Conservation (phyloP, 2,329 filamentous ascomycete genomes). For the Microascus cirrosus region DNA sequence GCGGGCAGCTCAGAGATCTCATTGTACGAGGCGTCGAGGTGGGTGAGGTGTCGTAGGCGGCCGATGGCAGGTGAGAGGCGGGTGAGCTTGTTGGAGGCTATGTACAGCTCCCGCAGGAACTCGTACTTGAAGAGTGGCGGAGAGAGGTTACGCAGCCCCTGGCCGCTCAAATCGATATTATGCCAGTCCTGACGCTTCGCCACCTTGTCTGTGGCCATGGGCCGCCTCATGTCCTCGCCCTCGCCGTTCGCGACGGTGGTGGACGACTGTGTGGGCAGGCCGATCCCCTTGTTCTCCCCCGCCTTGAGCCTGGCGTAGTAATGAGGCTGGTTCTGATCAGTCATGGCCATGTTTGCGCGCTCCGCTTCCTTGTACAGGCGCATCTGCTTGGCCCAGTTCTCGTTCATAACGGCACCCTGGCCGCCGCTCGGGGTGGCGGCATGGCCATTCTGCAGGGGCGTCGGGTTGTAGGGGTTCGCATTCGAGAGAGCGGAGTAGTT, state of each 20-base stretch:
- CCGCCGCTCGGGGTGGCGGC: constrained; percentile 32
- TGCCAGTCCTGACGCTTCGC: constrained; percentile 76
- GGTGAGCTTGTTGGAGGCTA: constrained; percentile 84
- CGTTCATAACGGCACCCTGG: constrained; percentile 41
- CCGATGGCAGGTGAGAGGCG: constrained; percentile 74
- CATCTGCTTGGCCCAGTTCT: constrained; percentile 84
- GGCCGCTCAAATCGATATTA: constrained; percentile 90
- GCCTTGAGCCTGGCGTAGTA: constrained; percentile 65
- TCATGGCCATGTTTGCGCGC: constrained; percentile 61
- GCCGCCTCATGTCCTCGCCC: constrained; percentile 47
- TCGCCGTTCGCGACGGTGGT: constrained; percentile 38
- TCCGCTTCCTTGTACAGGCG: constrained; percentile 68
- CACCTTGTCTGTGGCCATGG: constrained; percentile 54
- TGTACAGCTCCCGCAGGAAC: constrained; percentile 84
- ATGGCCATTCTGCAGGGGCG: constrained; percentile 46
- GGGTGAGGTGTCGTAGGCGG: constrained; percentile 65
- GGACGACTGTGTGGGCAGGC: constrained; percentile 35
- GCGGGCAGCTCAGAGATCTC: constrained; percentile 70
- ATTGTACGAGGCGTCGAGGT: constrained; percentile 85
- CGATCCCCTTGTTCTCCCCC: constrained; percentile 56
- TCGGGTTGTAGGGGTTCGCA: constrained; percentile 47
- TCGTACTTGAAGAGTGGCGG: constrained; percentile 73
- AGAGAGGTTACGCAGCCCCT: constrained; percentile 77
- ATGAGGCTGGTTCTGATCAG: constrained; percentile 51
- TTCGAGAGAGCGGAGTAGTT: constrained; percentile 36